Conservation (phyloP, 1,139 yeast species). For the Lodderomyces elongisporus region DNA sequence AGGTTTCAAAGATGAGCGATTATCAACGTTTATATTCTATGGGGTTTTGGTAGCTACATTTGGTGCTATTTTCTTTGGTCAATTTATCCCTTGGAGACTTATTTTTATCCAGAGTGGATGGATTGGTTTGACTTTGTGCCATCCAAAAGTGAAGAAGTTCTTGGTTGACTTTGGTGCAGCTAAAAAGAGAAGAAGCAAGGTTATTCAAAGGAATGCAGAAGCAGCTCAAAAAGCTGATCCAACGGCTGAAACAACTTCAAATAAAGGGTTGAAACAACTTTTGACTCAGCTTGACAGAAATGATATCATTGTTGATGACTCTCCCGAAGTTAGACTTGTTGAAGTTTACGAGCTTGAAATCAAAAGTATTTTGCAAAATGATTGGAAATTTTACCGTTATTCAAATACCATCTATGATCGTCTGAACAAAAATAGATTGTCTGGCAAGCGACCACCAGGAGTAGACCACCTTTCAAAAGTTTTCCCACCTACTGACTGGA, state of each 20-base stretch:
- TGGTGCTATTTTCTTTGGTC: slow-evolving; percentile 48
- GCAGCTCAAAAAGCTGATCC: neutral
- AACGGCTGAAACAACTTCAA: neutral
- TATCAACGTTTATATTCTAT: slow-evolving; percentile 53
- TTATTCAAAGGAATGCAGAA: slow-evolving; percentile 1
- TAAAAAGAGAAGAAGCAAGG: slow-evolving; percentile 6
- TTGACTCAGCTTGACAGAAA: slow-evolving; percentile 30
- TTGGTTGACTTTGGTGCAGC: slow-evolving; percentile 17
- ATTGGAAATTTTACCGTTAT: slow-evolving; percentile 48
- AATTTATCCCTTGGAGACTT: slow-evolving; percentile 62
- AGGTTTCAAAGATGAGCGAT: slow-evolving; percentile 66
- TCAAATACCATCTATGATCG: slow-evolving; percentile 46
- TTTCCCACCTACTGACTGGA: slow-evolving; percentile 71
- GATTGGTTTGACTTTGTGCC: slow-evolving; percentile 45
- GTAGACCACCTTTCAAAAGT: slow-evolving; percentile 52
- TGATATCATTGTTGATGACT: slow-evolving; percentile 63
- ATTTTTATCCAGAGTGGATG: slow-evolving; percentile 56
- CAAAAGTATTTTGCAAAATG: slow-evolving; percentile 54
- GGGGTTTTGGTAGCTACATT: slow-evolving; percentile 31
- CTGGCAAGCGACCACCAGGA: slow-evolving; percentile 64
- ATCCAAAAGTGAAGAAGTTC: slow-evolving; percentile 49
- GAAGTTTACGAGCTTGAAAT: slow-evolving; percentile 75
- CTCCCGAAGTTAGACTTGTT: slow-evolving; percentile 55
- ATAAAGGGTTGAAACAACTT: slow-evolving; percentile 2
- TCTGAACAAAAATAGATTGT: slow-evolving; percentile 44